Conservation (phyloP, 1,139 yeast genomes). For the Sugiyamaella neomexicana region DNA sequence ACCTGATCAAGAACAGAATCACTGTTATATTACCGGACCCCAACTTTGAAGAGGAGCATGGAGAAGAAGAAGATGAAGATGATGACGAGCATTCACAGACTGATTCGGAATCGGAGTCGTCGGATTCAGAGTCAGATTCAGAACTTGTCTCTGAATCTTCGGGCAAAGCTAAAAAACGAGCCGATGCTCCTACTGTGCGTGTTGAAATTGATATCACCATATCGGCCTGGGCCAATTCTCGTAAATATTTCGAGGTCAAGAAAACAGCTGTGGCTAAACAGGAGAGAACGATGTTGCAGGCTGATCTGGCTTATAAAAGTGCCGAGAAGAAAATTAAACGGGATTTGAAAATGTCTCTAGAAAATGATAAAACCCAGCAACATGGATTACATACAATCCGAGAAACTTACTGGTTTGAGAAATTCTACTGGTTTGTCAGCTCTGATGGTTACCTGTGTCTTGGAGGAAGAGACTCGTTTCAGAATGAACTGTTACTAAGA, state of each 20-base stretch:
- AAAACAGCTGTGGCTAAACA: slow-evolving; percentile 78
- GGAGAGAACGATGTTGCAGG: slow-evolving; percentile 74
- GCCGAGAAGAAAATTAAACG: slow-evolving; percentile 77
- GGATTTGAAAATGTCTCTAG: slow-evolving; percentile 67
- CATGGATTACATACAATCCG: slow-evolving; percentile 61
- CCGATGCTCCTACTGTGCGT: slow-evolving; percentile 40
- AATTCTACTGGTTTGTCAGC: slow-evolving; percentile 88
- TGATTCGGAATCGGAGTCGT: slow-evolving; percentile 40
- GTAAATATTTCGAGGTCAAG: slow-evolving; percentile 78
- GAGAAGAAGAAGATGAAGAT: slow-evolving; percentile 36
- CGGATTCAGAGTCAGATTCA: slow-evolving; percentile 32
- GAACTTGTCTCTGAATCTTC: slow-evolving; percentile 37
- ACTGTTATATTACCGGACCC: slow-evolving; percentile 57
- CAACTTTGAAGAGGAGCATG: slow-evolving; percentile 37
- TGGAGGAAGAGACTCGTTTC: slow-evolving; percentile 83
- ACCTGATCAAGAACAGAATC: slow-evolving; percentile 68
- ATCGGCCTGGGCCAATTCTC: slow-evolving; percentile 88
- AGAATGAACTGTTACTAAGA: slow-evolving; percentile 78
- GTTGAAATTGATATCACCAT: slow-evolving; percentile 67
- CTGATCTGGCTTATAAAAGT: slow-evolving; percentile 75
- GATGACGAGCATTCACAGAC: slow-evolving; percentile 39
- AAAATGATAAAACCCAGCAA: slow-evolving; percentile 55
- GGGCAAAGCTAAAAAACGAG: slow-evolving; percentile 22
- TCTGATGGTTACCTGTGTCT: slow-evolving; percentile 85
- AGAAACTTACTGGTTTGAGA: slow-evolving; percentile 86